Percentiles rank a stretch among this genome's conserved stretches.
Evolutionary conservation across 78 protist species (phyloP).

Genomic region (Dictyostelium firmibasis): DNA sequence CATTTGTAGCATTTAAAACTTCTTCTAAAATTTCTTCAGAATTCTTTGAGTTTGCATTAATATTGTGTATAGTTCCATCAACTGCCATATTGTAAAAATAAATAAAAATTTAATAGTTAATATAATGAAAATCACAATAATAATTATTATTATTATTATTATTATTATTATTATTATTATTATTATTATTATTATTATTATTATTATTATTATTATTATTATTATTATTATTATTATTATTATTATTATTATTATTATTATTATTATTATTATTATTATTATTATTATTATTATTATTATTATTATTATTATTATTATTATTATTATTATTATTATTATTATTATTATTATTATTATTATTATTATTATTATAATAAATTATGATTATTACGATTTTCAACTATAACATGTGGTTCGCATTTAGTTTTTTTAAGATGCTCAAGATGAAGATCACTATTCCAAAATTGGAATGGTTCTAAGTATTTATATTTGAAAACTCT

Average conservation of each 20-base stretch:
- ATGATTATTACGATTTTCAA: constrained; percentile 1
- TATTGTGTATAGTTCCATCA: constrained; percentile 17
- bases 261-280: background rate
- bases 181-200: background rate
- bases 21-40: constrained; percentile 27
- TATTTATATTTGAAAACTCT: constrained; percentile 59
- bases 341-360: background rate
- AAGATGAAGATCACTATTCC: constrained; percentile 44
- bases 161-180: background rate
- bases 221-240: background rate
- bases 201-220: constrained; percentile 1
- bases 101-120: background rate
- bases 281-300: background rate
- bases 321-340: background rate
- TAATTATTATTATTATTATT: background rate
- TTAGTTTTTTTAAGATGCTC: constrained; percentile 5
- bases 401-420: constrained; percentile 5
- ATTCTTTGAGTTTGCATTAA: background rate
- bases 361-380: background rate
- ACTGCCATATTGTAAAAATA: background rate
- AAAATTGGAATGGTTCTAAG: constrained; percentile 65
- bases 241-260: background rate
- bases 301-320: background rate
- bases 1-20: constrained; percentile 9
- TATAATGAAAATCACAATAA: background rate